These are phyloP conservation scores for Carallia pectinifolia DNA, from an alignment of 345 rosid genomes.

Conservation along the genomic window DNA sequence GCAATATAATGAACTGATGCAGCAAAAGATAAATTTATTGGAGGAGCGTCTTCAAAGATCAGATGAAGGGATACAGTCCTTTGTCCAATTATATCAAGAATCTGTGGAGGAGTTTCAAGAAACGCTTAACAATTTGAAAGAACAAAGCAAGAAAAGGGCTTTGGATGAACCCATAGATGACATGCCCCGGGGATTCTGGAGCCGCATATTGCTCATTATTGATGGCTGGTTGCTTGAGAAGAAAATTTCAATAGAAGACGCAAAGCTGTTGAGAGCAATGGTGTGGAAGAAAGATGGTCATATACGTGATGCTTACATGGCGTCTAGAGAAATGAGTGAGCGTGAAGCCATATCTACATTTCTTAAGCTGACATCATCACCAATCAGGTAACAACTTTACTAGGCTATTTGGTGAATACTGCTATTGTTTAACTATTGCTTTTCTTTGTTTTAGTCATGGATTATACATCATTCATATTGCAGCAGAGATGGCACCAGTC, in stretches of 20 bases:
- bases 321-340: slow-evolving; percentile 66
- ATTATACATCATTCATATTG: slow-evolving; percentile 81
- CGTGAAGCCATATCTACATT: slow-evolving; percentile 57
- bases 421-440: slow-evolving; percentile 29
- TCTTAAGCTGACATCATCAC: slow-evolving; percentile 56
- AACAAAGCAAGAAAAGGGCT: slow-evolving; percentile 67
- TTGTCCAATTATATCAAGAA: slow-evolving; percentile 73
- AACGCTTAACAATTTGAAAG: slow-evolving; percentile 70
- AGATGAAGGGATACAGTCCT: slow-evolving; percentile 80
- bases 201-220: slow-evolving; percentile 67
- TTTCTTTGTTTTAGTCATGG: slow-evolving; percentile 69
- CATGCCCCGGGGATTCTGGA: slow-evolving; percentile 92
- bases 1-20: slow-evolving; percentile 79
- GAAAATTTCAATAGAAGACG: slow-evolving; percentile 62
- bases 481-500: slow-evolving; percentile 98
- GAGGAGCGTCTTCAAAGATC: slow-evolving; percentile 85
- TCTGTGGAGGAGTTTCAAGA: slow-evolving; percentile 84
- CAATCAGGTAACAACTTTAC: slow-evolving; percentile 50
- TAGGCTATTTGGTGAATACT: slow-evolving; percentile 5
- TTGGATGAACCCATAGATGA: slow-evolving; percentile 66
- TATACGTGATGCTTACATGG: slow-evolving; percentile 57
- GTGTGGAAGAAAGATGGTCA: slow-evolving; percentile 73
- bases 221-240: slow-evolving; percentile 97
- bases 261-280: slow-evolving; percentile 73
- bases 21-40: slow-evolving; percentile 70